Conservation (phyloP, 1,139 yeast genomes). For the Pichia sp. region DNA sequence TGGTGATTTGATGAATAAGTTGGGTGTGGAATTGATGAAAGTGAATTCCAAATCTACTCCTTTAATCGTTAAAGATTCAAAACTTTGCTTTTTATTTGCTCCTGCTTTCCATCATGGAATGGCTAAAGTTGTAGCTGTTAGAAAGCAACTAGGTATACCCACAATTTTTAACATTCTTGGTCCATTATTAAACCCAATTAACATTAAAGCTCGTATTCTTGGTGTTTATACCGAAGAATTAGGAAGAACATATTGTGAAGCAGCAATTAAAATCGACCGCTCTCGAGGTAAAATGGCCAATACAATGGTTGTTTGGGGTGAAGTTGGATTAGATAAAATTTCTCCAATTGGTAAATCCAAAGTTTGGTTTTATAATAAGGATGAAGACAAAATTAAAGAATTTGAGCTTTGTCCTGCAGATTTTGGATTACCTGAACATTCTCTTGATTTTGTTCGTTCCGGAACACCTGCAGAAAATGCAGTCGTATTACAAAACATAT, state of each 20-base stretch:
- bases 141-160: conserved; percentile 78
- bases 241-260: conserved; percentile 80
- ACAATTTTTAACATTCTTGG: conserved; percentile 92
- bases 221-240: conserved; percentile 80
- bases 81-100: conserved; percentile 78
- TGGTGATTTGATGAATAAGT: conserved; percentile 71
- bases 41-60: conserved; percentile 66
- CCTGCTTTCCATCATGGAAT: conserved; percentile 95
- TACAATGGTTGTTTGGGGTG: conserved; percentile 89
- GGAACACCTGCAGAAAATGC: conserved; percentile 91
- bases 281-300: conserved; percentile 38
- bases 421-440: conserved; percentile 76
- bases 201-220: conserved; percentile 70
- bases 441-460: conserved; percentile 60
- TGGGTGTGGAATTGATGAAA: conserved; percentile 72
- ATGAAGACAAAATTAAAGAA: conserved; percentile 35
- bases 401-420: conserved; percentile 54
- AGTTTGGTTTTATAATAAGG: conserved; percentile 67
- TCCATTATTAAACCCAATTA: conserved; percentile 88
- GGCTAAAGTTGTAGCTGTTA: conserved; percentile 72
- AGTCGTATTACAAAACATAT: conserved; percentile 42
- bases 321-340: conserved; percentile 84
- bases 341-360: conserved; percentile 80
- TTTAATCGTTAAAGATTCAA: conserved; percentile 45
- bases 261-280: conserved; percentile 56